A percentile compares a stretch with the other conserved stretches of the same genome.
Evolutionary conservation across 352 stramenopile species (phyloP).

Genomic region (Plasmopara viticola): DNA sequence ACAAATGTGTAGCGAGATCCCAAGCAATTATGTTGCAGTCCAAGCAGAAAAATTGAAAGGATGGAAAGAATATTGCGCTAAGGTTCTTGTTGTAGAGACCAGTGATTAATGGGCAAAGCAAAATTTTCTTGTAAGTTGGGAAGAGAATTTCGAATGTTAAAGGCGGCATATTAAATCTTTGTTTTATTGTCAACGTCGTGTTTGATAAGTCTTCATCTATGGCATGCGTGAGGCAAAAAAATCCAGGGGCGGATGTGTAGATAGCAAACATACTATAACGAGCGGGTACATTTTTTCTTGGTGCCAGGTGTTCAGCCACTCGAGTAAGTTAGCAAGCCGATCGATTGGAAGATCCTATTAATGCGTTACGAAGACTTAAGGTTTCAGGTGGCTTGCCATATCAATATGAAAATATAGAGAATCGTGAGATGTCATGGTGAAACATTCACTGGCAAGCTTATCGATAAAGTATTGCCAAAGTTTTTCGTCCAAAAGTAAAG

Average conservation of each 20-base stretch:
- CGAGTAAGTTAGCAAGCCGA: background rate
- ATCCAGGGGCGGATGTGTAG: background rate
- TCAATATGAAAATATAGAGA: no score
- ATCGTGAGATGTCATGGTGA: no score
- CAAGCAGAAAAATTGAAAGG: conserved; percentile 3
- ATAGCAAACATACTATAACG: background rate
- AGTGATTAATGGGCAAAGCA: background rate
- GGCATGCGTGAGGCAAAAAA: background rate
- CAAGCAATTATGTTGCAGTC: conserved; percentile 5
- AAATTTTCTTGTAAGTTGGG: background rate
- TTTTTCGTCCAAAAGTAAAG: no score
- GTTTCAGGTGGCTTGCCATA: no score
- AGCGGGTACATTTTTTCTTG: background rate
- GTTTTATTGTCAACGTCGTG: background rate
- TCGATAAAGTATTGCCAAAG: no score
- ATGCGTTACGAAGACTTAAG: no score
- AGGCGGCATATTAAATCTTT: background rate
- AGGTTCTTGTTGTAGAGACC: background rate
- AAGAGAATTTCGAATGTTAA: background rate
- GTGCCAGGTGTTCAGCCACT: background rate
- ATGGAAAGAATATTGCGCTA: conserved; percentile 4
- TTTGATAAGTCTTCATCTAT: background rate
- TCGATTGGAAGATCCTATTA: background rate
- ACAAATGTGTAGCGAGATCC: conserved; percentile 6
- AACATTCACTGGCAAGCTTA: no score